A percentile compares a stretch with the other conserved stretches of the same genome.
Conservation (phyloP, 1,139 yeast species). For the Geotrichum aggregatum region DNA sequence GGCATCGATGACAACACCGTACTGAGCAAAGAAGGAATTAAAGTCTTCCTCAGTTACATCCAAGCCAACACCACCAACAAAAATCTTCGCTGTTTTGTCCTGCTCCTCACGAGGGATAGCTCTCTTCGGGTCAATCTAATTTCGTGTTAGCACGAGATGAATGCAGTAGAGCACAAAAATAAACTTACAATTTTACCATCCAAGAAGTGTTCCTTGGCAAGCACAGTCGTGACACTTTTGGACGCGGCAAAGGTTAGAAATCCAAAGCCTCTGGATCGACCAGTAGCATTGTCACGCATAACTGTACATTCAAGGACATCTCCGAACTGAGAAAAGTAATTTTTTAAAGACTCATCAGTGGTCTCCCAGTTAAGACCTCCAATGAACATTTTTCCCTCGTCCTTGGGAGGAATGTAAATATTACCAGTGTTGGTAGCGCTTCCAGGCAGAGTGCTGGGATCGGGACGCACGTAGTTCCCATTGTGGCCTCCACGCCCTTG, state of each 20-base stretch:
- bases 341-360: constrained; percentile 69
- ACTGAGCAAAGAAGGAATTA: constrained; percentile 79
- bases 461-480: constrained; percentile 6
- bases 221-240: constrained; percentile 78
- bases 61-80: constrained; percentile 96
- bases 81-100: constrained; percentile 93
- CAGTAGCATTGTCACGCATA: constrained; percentile 87
- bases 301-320: constrained; percentile 85
- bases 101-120: constrained; percentile 98
- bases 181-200: constrained; percentile 74
- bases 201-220: constrained; percentile 79
- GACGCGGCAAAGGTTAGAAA: constrained; percentile 85
- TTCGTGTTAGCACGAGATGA: not conserved
- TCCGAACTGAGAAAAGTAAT: constrained; percentile 86
- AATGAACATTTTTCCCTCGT: constrained; percentile 88
- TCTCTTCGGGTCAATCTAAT: constrained; percentile 82
- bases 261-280: constrained; percentile 96
- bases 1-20: constrained; percentile 92
- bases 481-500: not conserved
- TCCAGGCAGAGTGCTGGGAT: constrained; percentile 20
- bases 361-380: constrained; percentile 99
- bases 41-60: constrained; percentile 92
- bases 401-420: constrained; percentile 42
- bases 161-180: not conserved
- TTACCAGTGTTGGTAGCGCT: constrained; percentile 36